Evolutionary conservation across 805 yeast genomes (phyloP).

Genomic region (Candida ipomoeae): DNA sequence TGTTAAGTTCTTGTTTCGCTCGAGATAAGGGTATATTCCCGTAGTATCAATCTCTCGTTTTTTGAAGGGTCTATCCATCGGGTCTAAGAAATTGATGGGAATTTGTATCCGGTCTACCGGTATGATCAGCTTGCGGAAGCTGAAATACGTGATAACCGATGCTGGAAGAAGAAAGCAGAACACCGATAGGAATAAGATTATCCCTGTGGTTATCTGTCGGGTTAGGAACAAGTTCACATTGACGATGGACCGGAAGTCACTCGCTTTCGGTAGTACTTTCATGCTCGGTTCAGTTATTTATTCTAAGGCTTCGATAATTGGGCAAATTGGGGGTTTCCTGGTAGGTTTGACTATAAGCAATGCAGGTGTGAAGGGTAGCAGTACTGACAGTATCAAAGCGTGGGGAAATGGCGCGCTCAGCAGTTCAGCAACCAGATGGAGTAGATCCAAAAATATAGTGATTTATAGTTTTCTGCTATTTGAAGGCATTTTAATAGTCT

Average conservation of each 20-base stretch:
- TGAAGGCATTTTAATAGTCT: not conserved
- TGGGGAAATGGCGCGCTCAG: not conserved
- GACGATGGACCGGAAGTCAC: not conserved
- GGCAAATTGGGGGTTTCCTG: not conserved
- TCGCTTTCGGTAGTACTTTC: constrained; percentile 2
- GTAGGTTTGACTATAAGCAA: not conserved
- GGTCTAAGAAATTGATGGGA: constrained; percentile 8
- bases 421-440: not conserved
- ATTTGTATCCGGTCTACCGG: constrained; percentile 22
- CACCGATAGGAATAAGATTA: constrained; percentile 19
- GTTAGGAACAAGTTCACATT: constrained; percentile 13
- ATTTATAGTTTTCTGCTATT: not conserved
- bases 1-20: constrained; percentile 9
- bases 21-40: constrained; percentile 8
- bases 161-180: constrained; percentile 31
- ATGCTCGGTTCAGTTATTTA: not conserved
- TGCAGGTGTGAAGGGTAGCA: not conserved
- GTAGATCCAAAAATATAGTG: not conserved
- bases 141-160: constrained; percentile 31
- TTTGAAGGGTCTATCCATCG: not conserved
- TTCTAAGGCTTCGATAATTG: not conserved
- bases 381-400: not conserved
- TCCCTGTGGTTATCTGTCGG: constrained; percentile 12
- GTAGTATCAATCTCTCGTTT: constrained; percentile 4
- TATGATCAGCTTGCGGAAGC: constrained; percentile 32